A percentile compares a stretch with the other conserved stretches of the same genome.
Evolutionary conservation across 192 early-diverging fungal genomes (phyloP).

Genomic region (Coemansia sp.): DNA sequence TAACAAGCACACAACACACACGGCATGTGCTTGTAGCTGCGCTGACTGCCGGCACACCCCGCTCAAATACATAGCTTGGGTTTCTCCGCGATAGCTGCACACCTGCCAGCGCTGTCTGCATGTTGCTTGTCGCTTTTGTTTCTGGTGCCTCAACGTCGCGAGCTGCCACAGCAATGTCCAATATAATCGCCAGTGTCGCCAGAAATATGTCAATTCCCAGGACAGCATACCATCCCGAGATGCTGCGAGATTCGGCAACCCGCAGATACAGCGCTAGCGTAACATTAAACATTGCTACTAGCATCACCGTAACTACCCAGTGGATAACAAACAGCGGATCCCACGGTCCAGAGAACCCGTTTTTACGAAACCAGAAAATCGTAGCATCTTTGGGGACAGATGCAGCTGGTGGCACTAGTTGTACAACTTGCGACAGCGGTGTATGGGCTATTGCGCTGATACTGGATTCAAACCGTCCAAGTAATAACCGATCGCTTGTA

Average conservation of each 20-base stretch:
- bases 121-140: slow-evolving; percentile 3
- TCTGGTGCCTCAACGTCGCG: slow-evolving; percentile 37
- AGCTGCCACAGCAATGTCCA: slow-evolving; percentile 20
- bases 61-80: slow-evolving; percentile 32
- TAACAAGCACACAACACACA: slow-evolving; percentile 23
- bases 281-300: slow-evolving; percentile 15
- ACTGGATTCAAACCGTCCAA: slow-evolving; percentile 4
- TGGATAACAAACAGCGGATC: slow-evolving; percentile 49
- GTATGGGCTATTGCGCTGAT: background rate
- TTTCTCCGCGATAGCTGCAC: slow-evolving; percentile 17
- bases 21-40: slow-evolving; percentile 27
- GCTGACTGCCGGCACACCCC: slow-evolving; percentile 42
- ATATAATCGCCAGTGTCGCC: slow-evolving; percentile 11
- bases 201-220: slow-evolving; percentile 16
- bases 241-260: slow-evolving; percentile 2
- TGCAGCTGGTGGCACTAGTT: slow-evolving; percentile 24
- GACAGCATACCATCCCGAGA: slow-evolving; percentile 14
- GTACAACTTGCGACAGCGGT: slow-evolving; percentile 9
- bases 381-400: slow-evolving; percentile 39
- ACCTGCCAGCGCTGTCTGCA: background rate
- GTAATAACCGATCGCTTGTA: background rate
- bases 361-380: slow-evolving; percentile 42
- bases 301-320: slow-evolving; percentile 23
- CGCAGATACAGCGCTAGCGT: slow-evolving; percentile 30
- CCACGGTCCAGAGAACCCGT: slow-evolving; percentile 50